Base-by-base conservation (phyloP, 768 basidiomycete species). In the Hypholoma sublateritium region DNA sequence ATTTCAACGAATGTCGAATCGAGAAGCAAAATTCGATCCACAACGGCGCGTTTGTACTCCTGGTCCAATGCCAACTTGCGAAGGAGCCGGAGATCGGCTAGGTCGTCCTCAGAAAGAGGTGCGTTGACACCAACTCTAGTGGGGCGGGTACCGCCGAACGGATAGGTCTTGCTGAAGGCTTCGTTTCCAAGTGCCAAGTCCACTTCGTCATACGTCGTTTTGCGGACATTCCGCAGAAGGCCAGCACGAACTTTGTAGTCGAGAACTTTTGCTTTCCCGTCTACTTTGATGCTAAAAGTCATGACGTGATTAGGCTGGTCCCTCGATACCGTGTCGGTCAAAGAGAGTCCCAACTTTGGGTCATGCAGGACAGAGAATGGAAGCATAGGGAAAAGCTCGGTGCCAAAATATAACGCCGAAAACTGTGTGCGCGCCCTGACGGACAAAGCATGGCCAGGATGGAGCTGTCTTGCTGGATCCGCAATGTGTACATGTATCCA, bases 401-500 rank as follows among this genome's bases (percentile, higher is more conserved):
- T 84, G 0, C 78, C 65, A 47, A 88, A 79, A 69, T 99, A 99
- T 0, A 74, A 64, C 0, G 90, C 81, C 43, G 77, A 67, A 2
- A 74, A 75, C 55, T 77, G 74, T 44, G 73, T 65, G 4, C 78
- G 74, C 0, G 95, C 95, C 4, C 76, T 70, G 24, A 76, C 71
- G 1, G 89, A 79, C 2, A 94, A 66, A 5, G 73, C 62, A 67
- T 95, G 88, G 1, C 77, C 78, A 0, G 89, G 90, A 17, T 87
- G 88, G 22, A 99, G 78, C 47, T 88, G 62, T 11, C 87, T 76
- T 1, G 93, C 93, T 0, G 95, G 95, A 69, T 99, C 97, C 9
- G 97, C 95, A 55, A 99, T 80, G 67, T 98, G 97, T 22, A 89
- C 78, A 64, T 98, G 95, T 11, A 96, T 67, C 96, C 97, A 98